Base-by-base conservation (phyloP, 352 stramenopile genomes). In the Pythium sp. region DNA sequence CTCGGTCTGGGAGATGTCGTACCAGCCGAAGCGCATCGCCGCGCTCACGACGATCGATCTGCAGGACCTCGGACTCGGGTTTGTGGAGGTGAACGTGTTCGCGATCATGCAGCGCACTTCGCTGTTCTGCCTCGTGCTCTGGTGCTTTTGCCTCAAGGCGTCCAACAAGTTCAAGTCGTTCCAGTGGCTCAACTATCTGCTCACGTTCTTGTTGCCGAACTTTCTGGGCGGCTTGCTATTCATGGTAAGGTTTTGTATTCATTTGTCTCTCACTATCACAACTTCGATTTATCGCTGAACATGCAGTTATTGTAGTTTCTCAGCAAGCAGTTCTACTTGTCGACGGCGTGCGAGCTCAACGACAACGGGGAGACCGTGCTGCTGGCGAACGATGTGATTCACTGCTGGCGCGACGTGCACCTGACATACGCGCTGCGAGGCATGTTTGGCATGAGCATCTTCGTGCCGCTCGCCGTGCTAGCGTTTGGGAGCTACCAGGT, bases 81-180 rank as follows among this genome's bases (percentile, higher is more conserved):
- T 62, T 0, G 30, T 76, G 4, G 28, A 67, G 46, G 57, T 79
- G 9, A 72, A 77, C 46, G 26, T 73, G 5, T 72, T 74, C 11
- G 30, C 58, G 49, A 61, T 73, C 58, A 74, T 77, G 66, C 72
- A 78, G 46, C 65, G 58, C 5, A 32, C 74, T 26, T 28, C 65
- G 11, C 56, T 78, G 11, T 55, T 75, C 30, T 72, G 72, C 7
- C 65, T 81, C 12, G 26, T 71, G 14, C 32, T 78, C 46, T 78
- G 74, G 72, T 75, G 73, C 36, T 74, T 81, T 30, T 78, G 72
- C 58, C 65, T 81, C 66, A 81, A 81, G 60, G 74, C 74, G 7
- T 77, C 72, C 14, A 81, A 81, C 70, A 78, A 81, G 58, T 79
- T 79, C 59, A 81, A 81, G 68, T 69, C 68, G 7, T 63, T 75